phyloP scores from a whole-genome alignment of 2,329 filamentous ascomycete species.

The Colletotrichum kahawae region DNA sequence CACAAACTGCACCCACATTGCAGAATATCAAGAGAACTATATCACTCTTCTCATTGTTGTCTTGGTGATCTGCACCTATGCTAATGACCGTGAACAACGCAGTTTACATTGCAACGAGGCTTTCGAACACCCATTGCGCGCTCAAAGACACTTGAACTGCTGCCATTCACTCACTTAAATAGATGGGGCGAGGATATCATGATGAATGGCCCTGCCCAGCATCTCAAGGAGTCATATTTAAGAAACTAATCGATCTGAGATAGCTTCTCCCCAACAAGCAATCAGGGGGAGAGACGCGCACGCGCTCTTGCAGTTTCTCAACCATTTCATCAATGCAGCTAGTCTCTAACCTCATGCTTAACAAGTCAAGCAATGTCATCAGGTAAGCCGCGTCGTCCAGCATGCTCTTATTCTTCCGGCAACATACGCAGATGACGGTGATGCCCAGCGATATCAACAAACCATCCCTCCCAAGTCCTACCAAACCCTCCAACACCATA shows the following conservation, averaged over 20 bases:
- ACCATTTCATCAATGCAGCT: background rate
- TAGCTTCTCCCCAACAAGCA: background rate
- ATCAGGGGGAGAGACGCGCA: too few species aligned
- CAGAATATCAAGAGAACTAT: accelerated
- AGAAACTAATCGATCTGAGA: background rate
- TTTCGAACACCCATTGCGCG: background rate
- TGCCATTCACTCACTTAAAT: background rate
- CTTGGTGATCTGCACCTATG: background rate
- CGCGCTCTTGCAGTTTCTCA: background rate
- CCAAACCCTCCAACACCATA: too few species aligned
- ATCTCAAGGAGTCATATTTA: background rate
- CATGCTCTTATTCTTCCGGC: background rate
- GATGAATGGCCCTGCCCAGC: too few species aligned
- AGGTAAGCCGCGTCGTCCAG: background rate
- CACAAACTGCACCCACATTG: background rate
- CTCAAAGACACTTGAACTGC: accelerated
- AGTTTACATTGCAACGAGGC: background rate
- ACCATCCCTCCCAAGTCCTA: too few species aligned
- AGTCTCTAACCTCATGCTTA: background rate
- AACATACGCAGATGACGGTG: too few species aligned
- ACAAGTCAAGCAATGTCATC: background rate
- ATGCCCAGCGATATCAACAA: too few species aligned
- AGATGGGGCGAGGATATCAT: too few species aligned
- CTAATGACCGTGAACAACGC: accelerated
- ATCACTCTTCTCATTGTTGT: background rate